phyloP scores from a whole-genome alignment of 2,329 filamentous ascomycete species.

The Calycina herbarum region DNA sequence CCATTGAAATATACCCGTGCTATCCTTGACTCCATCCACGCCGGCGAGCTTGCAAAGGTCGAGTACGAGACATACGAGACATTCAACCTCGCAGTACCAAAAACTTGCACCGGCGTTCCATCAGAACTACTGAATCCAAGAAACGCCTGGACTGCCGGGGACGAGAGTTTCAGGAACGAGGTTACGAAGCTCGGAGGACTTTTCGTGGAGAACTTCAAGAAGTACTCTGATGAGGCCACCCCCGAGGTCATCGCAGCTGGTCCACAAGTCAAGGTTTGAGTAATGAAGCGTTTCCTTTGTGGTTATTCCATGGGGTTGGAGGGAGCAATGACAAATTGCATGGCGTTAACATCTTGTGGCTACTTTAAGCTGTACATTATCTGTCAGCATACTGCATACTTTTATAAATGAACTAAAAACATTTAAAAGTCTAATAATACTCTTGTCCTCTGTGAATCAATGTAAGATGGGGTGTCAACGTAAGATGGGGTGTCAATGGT shows the following conservation, averaged over 20 bases:
- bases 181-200: constrained; percentile 86
- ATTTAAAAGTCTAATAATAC: neutral
- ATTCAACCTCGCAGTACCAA: constrained; percentile 97
- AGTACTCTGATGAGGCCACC: constrained; percentile 84
- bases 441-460: neutral
- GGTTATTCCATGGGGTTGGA: constrained; percentile 10
- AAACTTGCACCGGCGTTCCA: constrained; percentile 83
- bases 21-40: constrained; percentile 98
- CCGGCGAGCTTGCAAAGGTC: constrained; percentile 86
- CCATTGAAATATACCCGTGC: constrained; percentile 97
- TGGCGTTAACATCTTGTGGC: constrained; percentile 25
- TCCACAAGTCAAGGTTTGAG: constrained; percentile 39
- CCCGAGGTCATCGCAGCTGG: constrained; percentile 73
- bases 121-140: constrained; percentile 91
- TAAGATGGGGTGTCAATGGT: no score
- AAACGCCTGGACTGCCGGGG: constrained; percentile 84
- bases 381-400: constrained; percentile 13
- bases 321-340: constrained; percentile 26
- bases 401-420: constrained; percentile 7
- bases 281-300: constrained; percentile 3
- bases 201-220: constrained; percentile 97
- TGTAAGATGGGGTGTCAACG: no score
- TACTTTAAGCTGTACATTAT: constrained; percentile 16
- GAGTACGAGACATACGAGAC: constrained; percentile 95
- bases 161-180: constrained; percentile 79